These are phyloP conservation scores for Chamaecyparis obtusa DNA, from an alignment of 75 land plant genomes.

Conservation along the genomic window DNA sequence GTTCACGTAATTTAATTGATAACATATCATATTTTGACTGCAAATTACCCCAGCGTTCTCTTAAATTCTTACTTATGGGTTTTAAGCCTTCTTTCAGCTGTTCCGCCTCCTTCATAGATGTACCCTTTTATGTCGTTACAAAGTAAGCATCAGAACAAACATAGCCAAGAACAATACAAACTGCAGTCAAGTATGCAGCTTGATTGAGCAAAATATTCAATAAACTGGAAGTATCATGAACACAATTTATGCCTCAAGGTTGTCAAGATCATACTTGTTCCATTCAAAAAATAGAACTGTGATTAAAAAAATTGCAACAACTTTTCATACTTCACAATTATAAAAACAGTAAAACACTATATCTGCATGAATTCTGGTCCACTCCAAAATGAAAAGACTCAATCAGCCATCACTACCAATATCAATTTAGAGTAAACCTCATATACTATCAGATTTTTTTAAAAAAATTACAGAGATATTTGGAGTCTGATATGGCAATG, in stretches of 20 bases:
- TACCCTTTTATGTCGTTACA: neutral
- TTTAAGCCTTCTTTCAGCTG: neutral
- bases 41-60: conserved; percentile 3
- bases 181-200: neutral
- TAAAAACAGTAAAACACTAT: neutral
- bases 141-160: neutral
- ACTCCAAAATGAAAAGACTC: neutral
- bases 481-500: neutral
- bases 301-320: neutral
- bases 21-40: neutral
- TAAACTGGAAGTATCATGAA: neutral
- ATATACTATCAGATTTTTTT: neutral
- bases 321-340: neutral
- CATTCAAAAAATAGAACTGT: neutral
- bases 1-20: neutral
- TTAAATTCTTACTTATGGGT: neutral
- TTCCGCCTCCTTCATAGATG: neutral
- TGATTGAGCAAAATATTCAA: neutral
- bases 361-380: neutral
- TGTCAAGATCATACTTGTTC: neutral
- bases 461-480: neutral
- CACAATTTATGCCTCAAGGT: neutral
- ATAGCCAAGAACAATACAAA: neutral
- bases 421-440: neutral
- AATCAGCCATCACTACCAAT: neutral